A percentile compares a stretch with the other conserved stretches of the same genome.
Conservation (phyloP, 331 rosid genomes). For the Spiraea crenata region DNA sequence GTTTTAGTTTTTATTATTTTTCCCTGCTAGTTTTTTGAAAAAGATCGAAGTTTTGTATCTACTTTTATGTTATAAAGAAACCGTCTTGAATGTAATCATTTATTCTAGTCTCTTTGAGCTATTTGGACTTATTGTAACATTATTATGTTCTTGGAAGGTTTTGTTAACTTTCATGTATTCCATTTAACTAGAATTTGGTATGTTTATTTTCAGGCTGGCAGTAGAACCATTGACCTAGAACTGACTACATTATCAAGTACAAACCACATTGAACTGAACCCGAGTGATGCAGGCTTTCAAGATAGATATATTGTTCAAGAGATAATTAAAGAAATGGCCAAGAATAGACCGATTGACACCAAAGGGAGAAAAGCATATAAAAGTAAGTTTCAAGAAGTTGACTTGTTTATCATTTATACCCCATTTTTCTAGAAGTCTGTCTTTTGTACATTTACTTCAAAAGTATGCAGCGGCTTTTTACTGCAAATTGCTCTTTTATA, state of each 20-base stretch:
- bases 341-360: conserved; percentile 76
- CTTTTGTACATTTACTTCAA: background rate
- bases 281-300: conserved; percentile 94
- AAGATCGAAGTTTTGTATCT: background rate
- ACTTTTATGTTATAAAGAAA: background rate
- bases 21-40: background rate
- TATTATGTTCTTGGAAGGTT: background rate
- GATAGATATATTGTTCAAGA: conserved; percentile 92
- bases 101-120: background rate
- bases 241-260: conserved; percentile 81
- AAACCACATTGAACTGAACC: conserved; percentile 78
- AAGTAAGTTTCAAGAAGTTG: conserved; percentile 37
- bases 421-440: background rate
- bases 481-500: background rate
- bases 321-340: conserved; percentile 88
- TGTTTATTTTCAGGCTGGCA: conserved; percentile 69
- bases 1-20: background rate
- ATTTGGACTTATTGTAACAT: background rate
- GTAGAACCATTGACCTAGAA: conserved; percentile 83
- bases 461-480: background rate
- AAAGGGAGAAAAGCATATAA: conserved; percentile 85
- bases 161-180: background rate
- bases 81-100: background rate
- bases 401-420: background rate
- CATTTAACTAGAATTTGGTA: conserved; percentile 5